phyloP scores from a whole-genome alignment of 331 rosid species.

The Acacia pycnantha region DNA sequence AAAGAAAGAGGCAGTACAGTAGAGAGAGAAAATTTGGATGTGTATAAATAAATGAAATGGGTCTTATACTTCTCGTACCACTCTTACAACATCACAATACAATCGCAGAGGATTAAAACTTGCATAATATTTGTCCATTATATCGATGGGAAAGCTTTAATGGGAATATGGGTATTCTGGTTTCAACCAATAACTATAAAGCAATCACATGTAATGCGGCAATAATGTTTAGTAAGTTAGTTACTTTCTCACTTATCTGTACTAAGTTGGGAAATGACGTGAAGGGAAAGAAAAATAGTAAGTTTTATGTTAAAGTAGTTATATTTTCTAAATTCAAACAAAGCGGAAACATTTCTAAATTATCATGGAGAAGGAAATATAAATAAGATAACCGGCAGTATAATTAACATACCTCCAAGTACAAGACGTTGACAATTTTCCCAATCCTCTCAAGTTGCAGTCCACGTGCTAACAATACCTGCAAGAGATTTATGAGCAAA shows the following conservation, averaged over 20 bases:
- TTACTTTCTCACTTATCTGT: neutral
- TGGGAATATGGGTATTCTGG: neutral
- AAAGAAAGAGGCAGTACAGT: too few relatives aligned
- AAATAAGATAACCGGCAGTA: neutral
- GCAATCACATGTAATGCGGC: neutral
- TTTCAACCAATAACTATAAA: neutral
- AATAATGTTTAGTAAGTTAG: neutral
- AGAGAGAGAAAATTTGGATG: too few relatives aligned
- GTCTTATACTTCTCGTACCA: too few relatives aligned
- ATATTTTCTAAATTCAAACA: neutral
- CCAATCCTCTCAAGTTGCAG: slow-evolving; percentile 80
- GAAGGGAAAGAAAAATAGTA: too few relatives aligned
- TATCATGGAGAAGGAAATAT: neutral
- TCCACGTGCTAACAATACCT: slow-evolving; percentile 77
- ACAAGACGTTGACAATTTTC: slow-evolving; percentile 59
- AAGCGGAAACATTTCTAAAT: neutral
- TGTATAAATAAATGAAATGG: too few relatives aligned
- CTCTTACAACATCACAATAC: too few relatives aligned
- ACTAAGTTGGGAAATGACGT: neutral
- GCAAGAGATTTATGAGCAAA: slow-evolving; percentile 21
- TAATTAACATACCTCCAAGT: slow-evolving; percentile 47
- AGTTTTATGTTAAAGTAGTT: neutral
- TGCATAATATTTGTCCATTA: neutral
- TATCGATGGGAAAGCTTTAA: neutral
- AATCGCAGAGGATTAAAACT: neutral